Conservation (phyloP, 2,329 filamentous ascomycete species). For the Cladosporium halotolerans region DNA sequence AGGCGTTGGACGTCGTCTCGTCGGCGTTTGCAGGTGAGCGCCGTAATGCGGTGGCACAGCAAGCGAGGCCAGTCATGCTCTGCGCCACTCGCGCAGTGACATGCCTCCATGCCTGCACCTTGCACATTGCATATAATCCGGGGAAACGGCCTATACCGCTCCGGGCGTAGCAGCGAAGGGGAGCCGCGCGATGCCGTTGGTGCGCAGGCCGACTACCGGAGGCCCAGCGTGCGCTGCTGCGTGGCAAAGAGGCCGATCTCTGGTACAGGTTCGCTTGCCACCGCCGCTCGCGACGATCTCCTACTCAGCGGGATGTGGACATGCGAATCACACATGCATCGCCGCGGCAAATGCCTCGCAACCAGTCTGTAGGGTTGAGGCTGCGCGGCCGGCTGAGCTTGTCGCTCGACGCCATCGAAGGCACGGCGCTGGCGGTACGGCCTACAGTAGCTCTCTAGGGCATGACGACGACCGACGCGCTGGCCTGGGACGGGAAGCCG, state of each 20-base stretch:
- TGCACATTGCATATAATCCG: conserved; percentile 9
- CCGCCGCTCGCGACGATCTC: conserved; percentile 3
- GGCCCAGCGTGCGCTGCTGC: conserved; percentile 2
- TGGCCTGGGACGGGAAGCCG: conserved; percentile 10
- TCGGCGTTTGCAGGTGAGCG: conserved; percentile 9
- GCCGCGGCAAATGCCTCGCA: conserved; percentile 2
- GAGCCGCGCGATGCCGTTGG: conserved; percentile 8
- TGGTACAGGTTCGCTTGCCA: conserved; percentile 6
- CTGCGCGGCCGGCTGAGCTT: neutral
- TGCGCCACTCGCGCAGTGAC: conserved; percentile 9
- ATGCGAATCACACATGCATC: conserved; percentile 4
- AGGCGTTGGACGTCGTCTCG: neutral
- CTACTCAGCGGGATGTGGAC: conserved; percentile 3
- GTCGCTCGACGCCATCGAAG: neutral
- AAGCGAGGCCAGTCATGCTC: conserved; percentile 8
- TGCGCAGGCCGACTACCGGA: conserved; percentile 1
- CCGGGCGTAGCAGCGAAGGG: conserved; percentile 1
- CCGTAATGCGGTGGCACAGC: conserved; percentile 1
- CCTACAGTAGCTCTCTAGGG: conserved; percentile 2
- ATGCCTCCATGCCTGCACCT: neutral
- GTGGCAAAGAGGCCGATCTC: neutral
- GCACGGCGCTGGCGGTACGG: no score
- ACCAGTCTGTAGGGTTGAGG: neutral
- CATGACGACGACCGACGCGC: conserved; percentile 14
- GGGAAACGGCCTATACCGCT: conserved; percentile 1